Evolutionary conservation across 1,284 basidiomycete species (phyloP).

Genomic region (Cutaneotrichosporon curvatum): DNA sequence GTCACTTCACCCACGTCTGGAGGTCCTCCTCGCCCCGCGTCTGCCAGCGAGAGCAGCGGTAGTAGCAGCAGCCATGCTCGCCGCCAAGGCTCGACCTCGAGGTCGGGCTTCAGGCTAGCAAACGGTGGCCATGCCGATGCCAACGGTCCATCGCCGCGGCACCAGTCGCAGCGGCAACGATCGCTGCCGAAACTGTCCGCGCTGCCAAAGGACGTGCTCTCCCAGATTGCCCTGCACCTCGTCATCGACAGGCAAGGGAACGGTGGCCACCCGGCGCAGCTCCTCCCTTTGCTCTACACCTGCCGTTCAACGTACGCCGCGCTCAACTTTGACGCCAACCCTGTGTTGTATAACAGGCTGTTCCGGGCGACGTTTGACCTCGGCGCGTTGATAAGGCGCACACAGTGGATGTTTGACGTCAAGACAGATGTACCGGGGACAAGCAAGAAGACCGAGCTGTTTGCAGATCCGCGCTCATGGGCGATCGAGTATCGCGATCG

Average conservation of each 20-base stretch:
- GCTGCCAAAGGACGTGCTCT: conserved; percentile 26
- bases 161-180: background rate
- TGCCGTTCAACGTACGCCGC: conserved; percentile 31
- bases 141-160: too few species aligned
- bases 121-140: too few species aligned
- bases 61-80: background rate
- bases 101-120: too few species aligned
- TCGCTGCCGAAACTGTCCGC: conserved; percentile 7
- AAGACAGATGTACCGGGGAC: conserved; percentile 14
- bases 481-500: conserved; percentile 41
- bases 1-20: conserved; percentile 5
- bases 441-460: conserved; percentile 18
- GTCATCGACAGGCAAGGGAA: conserved; percentile 20
- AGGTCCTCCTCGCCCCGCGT: background rate
- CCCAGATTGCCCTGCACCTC: conserved; percentile 27
- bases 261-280: conserved; percentile 21
- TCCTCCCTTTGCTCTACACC: conserved; percentile 35
- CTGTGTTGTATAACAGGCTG: conserved; percentile 44
- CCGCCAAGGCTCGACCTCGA: too few species aligned
- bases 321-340: conserved; percentile 42
- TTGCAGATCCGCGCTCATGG: conserved; percentile 31
- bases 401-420: conserved; percentile 30
- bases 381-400: conserved; percentile 35
- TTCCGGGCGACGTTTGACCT: conserved; percentile 45
- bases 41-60: too few species aligned